Evolutionary conservation across 2,329 filamentous ascomycete genomes (phyloP).

Genomic region (Scytalidium lignicola): DNA sequence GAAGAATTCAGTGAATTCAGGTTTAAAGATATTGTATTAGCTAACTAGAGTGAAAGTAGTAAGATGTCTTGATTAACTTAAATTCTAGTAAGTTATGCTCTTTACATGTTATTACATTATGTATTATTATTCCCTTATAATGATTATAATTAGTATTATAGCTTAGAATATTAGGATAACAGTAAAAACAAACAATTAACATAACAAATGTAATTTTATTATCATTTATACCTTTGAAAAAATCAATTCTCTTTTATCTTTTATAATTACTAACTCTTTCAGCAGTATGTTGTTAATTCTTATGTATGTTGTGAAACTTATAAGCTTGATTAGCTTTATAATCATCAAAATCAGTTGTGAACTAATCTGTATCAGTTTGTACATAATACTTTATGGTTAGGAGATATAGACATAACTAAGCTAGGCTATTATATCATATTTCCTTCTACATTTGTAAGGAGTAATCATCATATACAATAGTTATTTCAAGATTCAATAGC

Average conservation of each 20-base stretch:
- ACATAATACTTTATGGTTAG: not conserved
- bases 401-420: not conserved
- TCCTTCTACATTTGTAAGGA: not conserved
- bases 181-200: not conserved
- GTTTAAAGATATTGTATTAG: not conserved
- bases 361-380: not conserved
- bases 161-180: not conserved
- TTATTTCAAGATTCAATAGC: slow-evolving; percentile 1
- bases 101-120: not conserved
- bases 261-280: not conserved
- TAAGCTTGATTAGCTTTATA: not conserved
- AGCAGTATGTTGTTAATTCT: not conserved
- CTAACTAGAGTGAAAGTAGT: not conserved
- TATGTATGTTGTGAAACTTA: not conserved
- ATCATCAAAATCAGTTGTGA: not conserved
- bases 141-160: not conserved
- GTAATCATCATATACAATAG: not conserved
- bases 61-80: not conserved
- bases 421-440: not conserved
- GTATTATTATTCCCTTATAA: not conserved
- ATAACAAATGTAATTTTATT: not conserved
- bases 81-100: not conserved
- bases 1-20: not conserved
- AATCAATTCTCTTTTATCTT: not conserved
- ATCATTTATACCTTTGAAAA: not conserved